These are phyloP conservation scores for Yamagishiella unicocca DNA, from an alignment of 139 green algal species.

Conservation along the genomic window DNA sequence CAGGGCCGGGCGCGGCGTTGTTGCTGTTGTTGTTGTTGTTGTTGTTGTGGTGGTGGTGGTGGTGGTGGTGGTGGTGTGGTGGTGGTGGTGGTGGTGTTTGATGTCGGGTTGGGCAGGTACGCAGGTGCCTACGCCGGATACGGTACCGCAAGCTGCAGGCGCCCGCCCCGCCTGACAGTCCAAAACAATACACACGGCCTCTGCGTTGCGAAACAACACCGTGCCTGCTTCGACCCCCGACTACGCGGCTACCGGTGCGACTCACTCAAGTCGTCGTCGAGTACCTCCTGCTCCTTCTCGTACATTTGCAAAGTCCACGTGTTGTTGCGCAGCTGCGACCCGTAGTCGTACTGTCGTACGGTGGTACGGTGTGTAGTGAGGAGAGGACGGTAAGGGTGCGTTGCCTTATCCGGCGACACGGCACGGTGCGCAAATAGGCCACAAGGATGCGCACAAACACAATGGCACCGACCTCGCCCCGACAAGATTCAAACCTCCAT, in stretches of 20 bases:
- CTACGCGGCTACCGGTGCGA: no score
- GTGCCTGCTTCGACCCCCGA: no score
- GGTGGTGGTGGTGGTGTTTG: no score
- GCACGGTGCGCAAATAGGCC: no score
- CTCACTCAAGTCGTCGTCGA: neutral
- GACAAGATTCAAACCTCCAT: neutral
- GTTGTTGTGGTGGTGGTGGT: no score
- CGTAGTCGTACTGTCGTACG: conserved; percentile 25
- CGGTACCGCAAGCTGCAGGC: neutral
- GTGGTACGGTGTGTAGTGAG: neutral
- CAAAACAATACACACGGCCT: neutral
- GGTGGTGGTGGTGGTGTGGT: no score
- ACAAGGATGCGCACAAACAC: neutral
- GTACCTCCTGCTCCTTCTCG: neutral
- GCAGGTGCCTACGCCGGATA: neutral
- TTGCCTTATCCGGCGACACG: no score
- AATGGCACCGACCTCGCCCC: neutral
- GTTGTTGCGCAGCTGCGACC: neutral
- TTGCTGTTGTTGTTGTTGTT: no score
- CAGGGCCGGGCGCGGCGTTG: neutral
- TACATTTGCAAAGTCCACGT: neutral
- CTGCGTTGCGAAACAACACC: neutral
- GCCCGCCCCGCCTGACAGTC: neutral
- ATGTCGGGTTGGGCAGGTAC: neutral
- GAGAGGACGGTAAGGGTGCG: no score